Base-by-base conservation (phyloP, 169 alveolate species). In the Plasmodium adleri region DNA sequence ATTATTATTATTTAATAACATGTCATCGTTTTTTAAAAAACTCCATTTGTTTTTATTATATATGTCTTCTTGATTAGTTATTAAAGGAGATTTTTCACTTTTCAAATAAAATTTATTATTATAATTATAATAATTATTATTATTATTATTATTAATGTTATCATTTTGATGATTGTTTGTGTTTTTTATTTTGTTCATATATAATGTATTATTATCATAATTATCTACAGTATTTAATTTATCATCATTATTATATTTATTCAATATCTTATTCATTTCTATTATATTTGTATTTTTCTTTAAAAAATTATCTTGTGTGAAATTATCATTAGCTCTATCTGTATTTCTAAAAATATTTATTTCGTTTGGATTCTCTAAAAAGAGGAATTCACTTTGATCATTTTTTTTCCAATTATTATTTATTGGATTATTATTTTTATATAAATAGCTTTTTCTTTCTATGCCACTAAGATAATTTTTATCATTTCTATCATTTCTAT, bases 191-290 rank as follows among this genome's bases (percentile, higher is more conserved):
- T 39, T 39, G 47, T 39, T 39, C 9, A 5, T 39, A 39, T 39
- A 5, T 0, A 39, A 39, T 39, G 9, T 1, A 56, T 6, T 56
- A 22, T 56, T 56, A 17, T 56, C 64, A 56, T 56, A 56, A 56
- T 8, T 13, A 1, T 56, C 22, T 15, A 56, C 8, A 56, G 7
- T 56, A 56, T 13, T 56, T 56, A 15, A 17, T 56, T 56, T 56
- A 13, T 12, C 22, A 13, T 15, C 64, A 56, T 13, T 56, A 56
- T 56, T 56, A 3, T 56, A 17, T 56, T 13, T 56, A 56, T 56
- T 22, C 17, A 56, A 56, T 56, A 56, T 56, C 24, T 62, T 62
- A 62, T 62, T 62, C 10, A 17, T 62, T 24, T 17, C 71, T 22
- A 22, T 62, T 1, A 24, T 10, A 62, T 62, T 17, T 17, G 22